Evolutionary conservation across 140 eudicot species (phyloP).

Genomic region (Ambrosia hybrid): DNA sequence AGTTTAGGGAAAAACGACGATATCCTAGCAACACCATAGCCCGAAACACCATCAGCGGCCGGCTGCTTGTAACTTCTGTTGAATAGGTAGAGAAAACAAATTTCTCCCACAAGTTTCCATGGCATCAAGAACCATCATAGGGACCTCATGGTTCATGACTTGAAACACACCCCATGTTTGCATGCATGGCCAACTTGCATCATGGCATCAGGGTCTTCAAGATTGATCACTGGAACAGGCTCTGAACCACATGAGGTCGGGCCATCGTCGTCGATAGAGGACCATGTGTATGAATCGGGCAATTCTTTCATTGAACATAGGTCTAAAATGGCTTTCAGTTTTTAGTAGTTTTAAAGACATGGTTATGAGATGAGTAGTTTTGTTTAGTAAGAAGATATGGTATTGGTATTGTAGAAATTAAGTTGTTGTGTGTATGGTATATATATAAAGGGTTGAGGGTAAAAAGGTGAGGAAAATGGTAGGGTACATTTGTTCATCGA

Average conservation of each 20-base stretch:
- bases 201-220: slow-evolving; percentile 42
- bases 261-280: slow-evolving; percentile 22
- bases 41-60: slow-evolving; percentile 66
- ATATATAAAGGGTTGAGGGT: slow-evolving; percentile 22
- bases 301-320: slow-evolving; percentile 59
- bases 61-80: slow-evolving; percentile 79
- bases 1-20: slow-evolving; percentile 76
- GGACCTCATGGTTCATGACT: slow-evolving; percentile 63
- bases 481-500: slow-evolving; percentile 13
- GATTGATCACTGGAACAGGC: slow-evolving; percentile 54
- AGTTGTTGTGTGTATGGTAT: slow-evolving; percentile 1
- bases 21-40: slow-evolving; percentile 79
- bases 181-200: slow-evolving; percentile 76
- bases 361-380: not conserved
- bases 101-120: slow-evolving; percentile 46
- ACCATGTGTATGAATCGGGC: slow-evolving; percentile 86
- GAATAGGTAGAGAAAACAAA: slow-evolving; percentile 74
- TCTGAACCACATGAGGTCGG: slow-evolving; percentile 21
- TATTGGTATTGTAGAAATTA: slow-evolving; percentile 17
- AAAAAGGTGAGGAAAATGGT: slow-evolving; percentile 27
- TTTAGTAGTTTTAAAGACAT: slow-evolving; percentile 49
- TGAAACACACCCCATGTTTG: slow-evolving; percentile 90
- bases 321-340: slow-evolving; percentile 45
- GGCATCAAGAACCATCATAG: slow-evolving; percentile 37
- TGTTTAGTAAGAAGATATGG: not conserved